Conservation (phyloP, 306 rosid species). For the Delonix regia region DNA sequence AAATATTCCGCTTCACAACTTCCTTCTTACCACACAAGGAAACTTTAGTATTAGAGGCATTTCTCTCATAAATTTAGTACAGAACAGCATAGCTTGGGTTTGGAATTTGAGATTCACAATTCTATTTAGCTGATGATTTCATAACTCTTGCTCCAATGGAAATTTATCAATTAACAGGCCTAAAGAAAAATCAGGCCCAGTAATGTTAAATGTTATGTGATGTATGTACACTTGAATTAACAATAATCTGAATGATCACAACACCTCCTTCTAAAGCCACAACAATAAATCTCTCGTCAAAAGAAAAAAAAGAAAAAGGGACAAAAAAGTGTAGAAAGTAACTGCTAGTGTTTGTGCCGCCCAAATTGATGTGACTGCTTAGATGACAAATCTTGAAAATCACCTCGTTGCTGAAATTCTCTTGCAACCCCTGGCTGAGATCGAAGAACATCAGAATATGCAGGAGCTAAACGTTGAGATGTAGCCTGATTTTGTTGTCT, state of each 20-base stretch:
- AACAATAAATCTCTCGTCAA: constrained; percentile 24
- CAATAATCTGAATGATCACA: constrained; percentile 30
- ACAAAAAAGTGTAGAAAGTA: constrained; percentile 21
- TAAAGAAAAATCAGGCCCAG: background rate
- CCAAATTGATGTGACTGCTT: constrained; percentile 51
- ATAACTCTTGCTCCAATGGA: background rate
- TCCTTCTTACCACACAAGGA: background rate
- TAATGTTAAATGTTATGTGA: constrained; percentile 22
- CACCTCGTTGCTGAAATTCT: constrained; percentile 45
- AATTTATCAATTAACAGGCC: background rate
- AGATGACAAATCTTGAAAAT: constrained; percentile 36
- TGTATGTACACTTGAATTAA: constrained; percentile 63
- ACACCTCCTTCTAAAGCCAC: constrained; percentile 44
- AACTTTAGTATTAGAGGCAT: background rate
- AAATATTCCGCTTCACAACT: constrained; percentile 14
- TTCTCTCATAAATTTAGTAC: too few relatives aligned
- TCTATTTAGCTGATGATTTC: constrained; percentile 6
- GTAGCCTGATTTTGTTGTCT: too few relatives aligned
- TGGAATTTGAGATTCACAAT: background rate
- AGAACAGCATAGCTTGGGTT: background rate
- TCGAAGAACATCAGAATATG: background rate
- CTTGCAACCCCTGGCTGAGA: constrained; percentile 38
- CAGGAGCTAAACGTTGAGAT: too few relatives aligned
- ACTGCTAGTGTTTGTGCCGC: constrained; percentile 48
- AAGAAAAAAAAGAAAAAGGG: background rate